These are phyloP conservation scores for Clitopilus hobsonii DNA, from an alignment of 768 basidiomycete genomes.

Conservation along the genomic window DNA sequence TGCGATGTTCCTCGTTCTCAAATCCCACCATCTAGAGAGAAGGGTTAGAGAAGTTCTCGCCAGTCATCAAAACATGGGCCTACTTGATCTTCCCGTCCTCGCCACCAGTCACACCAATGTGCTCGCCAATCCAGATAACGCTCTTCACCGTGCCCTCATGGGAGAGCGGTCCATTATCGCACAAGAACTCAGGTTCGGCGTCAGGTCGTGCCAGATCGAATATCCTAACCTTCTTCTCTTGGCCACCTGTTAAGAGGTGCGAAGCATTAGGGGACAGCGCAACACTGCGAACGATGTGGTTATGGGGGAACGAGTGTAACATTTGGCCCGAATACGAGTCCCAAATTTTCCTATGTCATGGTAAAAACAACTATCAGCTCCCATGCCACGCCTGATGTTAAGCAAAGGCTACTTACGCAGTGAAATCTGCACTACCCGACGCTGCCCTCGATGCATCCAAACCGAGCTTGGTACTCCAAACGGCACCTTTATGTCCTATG, in stretches of 20 bases:
- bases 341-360: conserved; percentile 78
- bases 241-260: conserved; percentile 84
- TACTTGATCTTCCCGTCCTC: conserved; percentile 93
- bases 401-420: conserved; percentile 66
- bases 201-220: conserved; percentile 88
- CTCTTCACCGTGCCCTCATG: conserved; percentile 92
- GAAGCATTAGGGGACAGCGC: conserved; percentile 71
- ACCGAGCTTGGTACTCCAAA: conserved; percentile 94
- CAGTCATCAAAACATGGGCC: no score
- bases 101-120: conserved; percentile 83
- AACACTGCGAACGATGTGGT: conserved; percentile 96
- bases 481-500: conserved; percentile 88
- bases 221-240: conserved; percentile 96
- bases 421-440: conserved; percentile 94
- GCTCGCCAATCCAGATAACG: conserved; percentile 89
- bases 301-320: conserved; percentile 95
- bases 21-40: conserved; percentile 87
- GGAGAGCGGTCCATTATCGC: conserved; percentile 47
- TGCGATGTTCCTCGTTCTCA: conserved; percentile 70
- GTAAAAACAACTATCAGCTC: conserved; percentile 9
- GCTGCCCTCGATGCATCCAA: conserved; percentile 82
- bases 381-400: not conserved
- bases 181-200: conserved; percentile 80
- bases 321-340: conserved; percentile 86
- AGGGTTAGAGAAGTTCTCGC: not conserved